Percentiles rank a stretch among this genome's conserved stretches.
Conservation (phyloP, 768 basidiomycete species). For the Naganishia friedmannii region DNA sequence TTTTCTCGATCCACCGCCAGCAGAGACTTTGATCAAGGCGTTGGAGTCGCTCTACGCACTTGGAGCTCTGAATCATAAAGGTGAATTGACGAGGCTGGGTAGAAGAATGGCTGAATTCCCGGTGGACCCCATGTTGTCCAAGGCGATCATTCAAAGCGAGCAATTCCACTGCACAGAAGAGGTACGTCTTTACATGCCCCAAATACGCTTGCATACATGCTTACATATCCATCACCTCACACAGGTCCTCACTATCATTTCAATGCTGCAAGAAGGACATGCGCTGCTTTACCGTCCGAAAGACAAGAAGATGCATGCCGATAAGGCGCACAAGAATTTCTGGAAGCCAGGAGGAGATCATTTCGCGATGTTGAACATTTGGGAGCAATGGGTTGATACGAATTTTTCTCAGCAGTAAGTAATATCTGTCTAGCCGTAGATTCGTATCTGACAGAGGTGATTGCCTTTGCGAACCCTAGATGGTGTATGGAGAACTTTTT, state of each 20-base stretch:
- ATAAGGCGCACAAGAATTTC: constrained; percentile 96
- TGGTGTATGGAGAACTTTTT: constrained; percentile 61
- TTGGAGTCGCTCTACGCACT: constrained; percentile 90
- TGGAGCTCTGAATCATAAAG: constrained; percentile 91
- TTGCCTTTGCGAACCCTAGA: constrained; percentile 12
- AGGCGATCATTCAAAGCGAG: constrained; percentile 93
- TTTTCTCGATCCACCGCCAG: constrained; percentile 96
- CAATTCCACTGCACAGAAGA: constrained; percentile 92
- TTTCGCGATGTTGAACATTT: constrained; percentile 94
- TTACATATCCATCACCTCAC: not conserved
- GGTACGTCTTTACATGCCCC: constrained; percentile 56
- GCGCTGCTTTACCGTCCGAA: constrained; percentile 96
- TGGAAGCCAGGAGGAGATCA: constrained; percentile 93
- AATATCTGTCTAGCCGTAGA: not conserved
- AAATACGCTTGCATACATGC: not conserved
- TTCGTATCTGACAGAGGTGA: not conserved
- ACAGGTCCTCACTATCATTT: constrained; percentile 89
- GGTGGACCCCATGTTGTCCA: constrained; percentile 95
- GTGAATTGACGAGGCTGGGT: constrained; percentile 95
- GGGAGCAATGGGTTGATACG: constrained; percentile 98
- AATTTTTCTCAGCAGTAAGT: constrained; percentile 86
- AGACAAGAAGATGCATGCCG: constrained; percentile 95
- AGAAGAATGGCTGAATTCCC: constrained; percentile 98
- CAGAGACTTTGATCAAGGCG: constrained; percentile 93
- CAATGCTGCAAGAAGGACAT: constrained; percentile 92